Conservation (phyloP, 2,329 filamentous ascomycete genomes). For the Cylindrodendrum hubeiense region DNA sequence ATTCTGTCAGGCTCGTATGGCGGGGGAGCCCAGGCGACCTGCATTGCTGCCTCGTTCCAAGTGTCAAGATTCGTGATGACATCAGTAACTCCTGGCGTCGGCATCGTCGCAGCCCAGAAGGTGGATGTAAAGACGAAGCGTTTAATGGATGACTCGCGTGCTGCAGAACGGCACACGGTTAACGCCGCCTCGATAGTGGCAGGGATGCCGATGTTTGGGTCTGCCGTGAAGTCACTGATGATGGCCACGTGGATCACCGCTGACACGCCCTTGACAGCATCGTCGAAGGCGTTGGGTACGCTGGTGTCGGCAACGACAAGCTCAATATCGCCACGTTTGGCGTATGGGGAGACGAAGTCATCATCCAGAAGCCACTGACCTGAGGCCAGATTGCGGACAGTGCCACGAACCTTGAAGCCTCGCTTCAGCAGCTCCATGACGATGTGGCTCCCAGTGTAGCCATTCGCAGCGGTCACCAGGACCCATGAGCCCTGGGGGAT, state of each 20-base stretch:
- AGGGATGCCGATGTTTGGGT: constrained; percentile 31
- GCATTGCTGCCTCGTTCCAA: constrained; percentile 33
- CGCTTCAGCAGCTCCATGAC: constrained; percentile 34
- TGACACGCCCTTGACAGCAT: constrained; percentile 35
- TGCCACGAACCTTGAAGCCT: constrained; percentile 37
- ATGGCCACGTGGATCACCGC: constrained; percentile 36
- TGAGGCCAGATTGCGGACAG: constrained; percentile 30
- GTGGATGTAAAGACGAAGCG: constrained; percentile 35
- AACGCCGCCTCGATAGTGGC: constrained; percentile 29
- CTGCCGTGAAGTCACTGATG: constrained; percentile 23
- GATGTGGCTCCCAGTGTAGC: constrained; percentile 37
- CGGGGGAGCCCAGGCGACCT: constrained; percentile 29
- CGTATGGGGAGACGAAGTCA: constrained; percentile 17
- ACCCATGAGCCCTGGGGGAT: constrained; percentile 39
- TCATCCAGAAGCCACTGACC: constrained; percentile 36
- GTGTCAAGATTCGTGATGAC: constrained; percentile 27
- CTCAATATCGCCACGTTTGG: constrained; percentile 25
- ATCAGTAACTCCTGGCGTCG: constrained; percentile 8
- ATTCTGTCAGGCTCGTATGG: constrained; percentile 29
- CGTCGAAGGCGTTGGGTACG: constrained; percentile 30
- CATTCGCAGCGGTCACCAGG: constrained; percentile 37
- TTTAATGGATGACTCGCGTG: constrained; percentile 28
- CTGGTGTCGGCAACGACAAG: constrained; percentile 34
- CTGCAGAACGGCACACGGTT: constrained; percentile 33
- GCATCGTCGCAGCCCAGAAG: constrained; percentile 32